Evolutionary conservation across 257 asterid species (phyloP).

Genomic region (Fraxinus anomala): DNA sequence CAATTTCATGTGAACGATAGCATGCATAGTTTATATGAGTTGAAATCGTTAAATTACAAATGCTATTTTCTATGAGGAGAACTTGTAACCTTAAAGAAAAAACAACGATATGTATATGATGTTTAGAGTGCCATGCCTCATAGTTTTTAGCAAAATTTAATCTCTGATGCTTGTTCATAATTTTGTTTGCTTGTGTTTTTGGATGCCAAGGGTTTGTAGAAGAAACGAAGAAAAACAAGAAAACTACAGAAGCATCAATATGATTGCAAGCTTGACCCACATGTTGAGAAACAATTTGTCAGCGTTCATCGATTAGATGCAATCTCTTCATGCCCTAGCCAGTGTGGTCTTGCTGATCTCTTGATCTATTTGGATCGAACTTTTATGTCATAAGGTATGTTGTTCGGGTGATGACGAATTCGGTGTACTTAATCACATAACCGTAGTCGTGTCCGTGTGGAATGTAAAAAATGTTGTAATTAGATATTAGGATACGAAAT

Average conservation of each 20-base stretch:
- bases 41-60: no score
- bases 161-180: background rate
- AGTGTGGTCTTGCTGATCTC: constrained; percentile 41
- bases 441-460: no score
- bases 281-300: constrained; percentile 40
- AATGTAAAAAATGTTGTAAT: no score
- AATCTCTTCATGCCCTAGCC: constrained; percentile 48
- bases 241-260: constrained; percentile 25
- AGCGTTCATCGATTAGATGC: constrained; percentile 42
- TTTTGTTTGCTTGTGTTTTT: background rate
- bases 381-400: no score
- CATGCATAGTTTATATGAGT: background rate
- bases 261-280: constrained; percentile 45
- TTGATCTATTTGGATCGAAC: no score
- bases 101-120: background rate
- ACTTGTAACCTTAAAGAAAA: background rate
- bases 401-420: no score
- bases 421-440: no score
- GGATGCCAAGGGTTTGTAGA: constrained; percentile 31
- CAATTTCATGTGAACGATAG: background rate
- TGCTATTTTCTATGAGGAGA: background rate
- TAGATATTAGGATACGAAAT: no score
- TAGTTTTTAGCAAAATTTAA: no score
- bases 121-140: background rate
- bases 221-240: no score